Evolutionary conservation across 352 stramenopile species (phyloP), one percentile per base, ranked within the genome.

Genomic region (Phytophthora sojae): DNA sequence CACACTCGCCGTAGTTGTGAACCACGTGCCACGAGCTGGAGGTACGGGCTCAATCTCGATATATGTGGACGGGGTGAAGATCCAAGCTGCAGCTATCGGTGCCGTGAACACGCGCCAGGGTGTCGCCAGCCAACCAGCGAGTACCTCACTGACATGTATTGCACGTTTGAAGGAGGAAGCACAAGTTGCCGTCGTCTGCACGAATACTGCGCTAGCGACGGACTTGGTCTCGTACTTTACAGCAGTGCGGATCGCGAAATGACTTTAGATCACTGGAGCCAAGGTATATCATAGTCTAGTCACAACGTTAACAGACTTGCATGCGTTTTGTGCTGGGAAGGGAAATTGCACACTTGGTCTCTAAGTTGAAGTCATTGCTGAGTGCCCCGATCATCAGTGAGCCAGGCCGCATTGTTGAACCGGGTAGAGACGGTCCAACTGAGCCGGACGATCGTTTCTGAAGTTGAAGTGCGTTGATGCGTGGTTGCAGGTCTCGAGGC

Each of bases 381-480:
- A 12, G 11, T 12, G 9, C 30, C 30, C 30, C 9, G 30, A 12
- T 39, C 39, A 52, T 17, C 21, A 29, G 35, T 21, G 21, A 21
- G 21, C 21, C 21, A 21, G 21, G 45, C 45, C 45, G 35, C 35
- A 12, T 50, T 19, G n/a, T 52, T 26, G 45, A 52, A 30, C 19
- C 19, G 19, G 3, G 0, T 14, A 52, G 45, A 52, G 45, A 26
- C 45, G n/a, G 7, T 14, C 7, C 45, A 19, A 52, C 6, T 45
- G 29, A 53, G 19, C n/a, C n/a, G 32, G 32, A 39, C 29, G n/a
- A 52, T 19, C 50, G 7, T 54, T 32, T 55, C 44, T 42, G 51
- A 64, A 57, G 45, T 45, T 49, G 30, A 49, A 49, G 21, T 30
- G n/a, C 44, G 17, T 37, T 45, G 45, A 57, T 64, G 58, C 55